A percentile compares a stretch with the other conserved stretches of the same genome.
phyloP scores from a whole-genome alignment of 73 alveolate species.

The Tetrahymena thermophila region DNA sequence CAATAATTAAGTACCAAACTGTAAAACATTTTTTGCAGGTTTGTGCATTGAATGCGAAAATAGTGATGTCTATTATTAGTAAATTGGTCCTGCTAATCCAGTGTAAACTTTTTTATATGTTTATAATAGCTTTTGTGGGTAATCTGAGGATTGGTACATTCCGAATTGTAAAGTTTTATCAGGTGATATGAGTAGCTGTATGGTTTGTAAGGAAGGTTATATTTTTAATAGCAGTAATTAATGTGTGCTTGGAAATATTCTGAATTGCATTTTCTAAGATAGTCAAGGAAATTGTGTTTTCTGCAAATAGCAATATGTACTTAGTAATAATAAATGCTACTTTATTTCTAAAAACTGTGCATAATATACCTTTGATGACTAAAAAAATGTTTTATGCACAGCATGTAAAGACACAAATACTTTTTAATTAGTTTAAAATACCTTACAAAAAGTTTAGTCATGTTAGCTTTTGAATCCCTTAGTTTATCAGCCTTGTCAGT shows the following conservation, averaged over 20 bases:
- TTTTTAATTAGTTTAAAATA: background rate
- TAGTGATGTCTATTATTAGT: background rate
- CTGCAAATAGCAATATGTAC: background rate
- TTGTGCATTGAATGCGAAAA: background rate
- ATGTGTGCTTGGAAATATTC: background rate
- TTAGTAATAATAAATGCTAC: background rate
- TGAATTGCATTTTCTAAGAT: background rate
- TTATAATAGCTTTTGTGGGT: background rate
- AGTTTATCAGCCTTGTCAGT: background rate
- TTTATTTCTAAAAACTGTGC: background rate
- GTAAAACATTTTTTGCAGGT: background rate
- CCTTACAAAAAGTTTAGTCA: background rate
- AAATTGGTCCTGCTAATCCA: background rate
- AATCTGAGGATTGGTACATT: background rate
- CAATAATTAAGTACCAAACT: background rate
- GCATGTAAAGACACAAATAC: background rate
- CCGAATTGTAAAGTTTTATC: background rate
- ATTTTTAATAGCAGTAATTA: no score
- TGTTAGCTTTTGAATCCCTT: background rate
- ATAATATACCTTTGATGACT: background rate
- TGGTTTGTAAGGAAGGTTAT: background rate
- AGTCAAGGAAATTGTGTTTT: background rate
- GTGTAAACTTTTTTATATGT: no score
- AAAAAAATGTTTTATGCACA: background rate
- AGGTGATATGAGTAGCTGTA: background rate